These are phyloP conservation scores for Canna indica DNA, from an alignment of 176 grass and related monocot species.

Conservation along the genomic window DNA sequence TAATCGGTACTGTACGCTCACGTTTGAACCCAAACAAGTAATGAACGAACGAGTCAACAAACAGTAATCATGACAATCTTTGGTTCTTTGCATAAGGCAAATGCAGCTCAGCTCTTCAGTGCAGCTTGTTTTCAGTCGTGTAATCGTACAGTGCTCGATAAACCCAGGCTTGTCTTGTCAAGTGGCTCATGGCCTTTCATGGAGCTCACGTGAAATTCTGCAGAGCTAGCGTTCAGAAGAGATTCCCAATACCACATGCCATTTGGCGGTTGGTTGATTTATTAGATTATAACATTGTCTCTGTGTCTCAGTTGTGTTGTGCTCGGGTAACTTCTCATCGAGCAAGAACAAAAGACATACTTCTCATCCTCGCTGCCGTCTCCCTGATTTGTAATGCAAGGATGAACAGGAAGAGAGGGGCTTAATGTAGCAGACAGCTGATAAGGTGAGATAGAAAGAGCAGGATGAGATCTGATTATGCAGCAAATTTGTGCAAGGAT, in stretches of 20 bases:
- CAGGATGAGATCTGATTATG: not conserved
- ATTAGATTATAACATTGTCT: not conserved
- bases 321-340: not conserved
- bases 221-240: not conserved
- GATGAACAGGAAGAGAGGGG: not conserved
- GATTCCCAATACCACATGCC: constrained; percentile 4
- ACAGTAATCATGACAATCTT: no score
- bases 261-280: not conserved
- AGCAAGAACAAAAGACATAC: not conserved
- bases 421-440: no score
- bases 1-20: no score
- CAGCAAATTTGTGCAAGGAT: no score
- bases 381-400: not conserved
- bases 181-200: not conserved
- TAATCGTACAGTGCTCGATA: not conserved
- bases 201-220: not conserved
- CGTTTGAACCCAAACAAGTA: no score
- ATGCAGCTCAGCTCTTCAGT: no score
- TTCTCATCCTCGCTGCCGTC: not conserved
- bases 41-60: no score
- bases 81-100: no score
- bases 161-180: not conserved
- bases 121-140: no score
- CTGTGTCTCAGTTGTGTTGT: not conserved
- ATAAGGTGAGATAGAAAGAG: not conserved